Evolutionary conservation across 1,284 basidiomycete genomes (phyloP), one percentile per base, ranked within the genome.

Genomic region (Anthracocystis panici-leucophaei): DNA sequence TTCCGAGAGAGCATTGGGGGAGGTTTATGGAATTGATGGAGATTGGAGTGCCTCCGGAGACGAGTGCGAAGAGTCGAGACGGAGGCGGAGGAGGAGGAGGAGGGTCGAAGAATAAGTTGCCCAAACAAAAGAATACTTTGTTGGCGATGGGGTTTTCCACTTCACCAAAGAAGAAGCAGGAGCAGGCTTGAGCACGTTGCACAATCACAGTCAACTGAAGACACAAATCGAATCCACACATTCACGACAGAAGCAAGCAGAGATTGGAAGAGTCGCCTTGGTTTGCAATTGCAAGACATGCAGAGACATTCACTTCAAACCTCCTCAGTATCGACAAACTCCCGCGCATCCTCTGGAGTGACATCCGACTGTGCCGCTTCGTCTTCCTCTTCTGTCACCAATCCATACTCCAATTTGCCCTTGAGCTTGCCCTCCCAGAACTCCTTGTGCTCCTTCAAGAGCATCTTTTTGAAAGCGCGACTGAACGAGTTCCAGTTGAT

Each of bases 11-110:
- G 20, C 70, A 75, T 38, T 81, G 65, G 33, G 64, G 70, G 1
- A 68, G 63, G 42, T 79, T 75, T 40, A 44, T 52, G 12, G 49
- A 67, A 16, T 45, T 81, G n/a, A 81, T 81, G 77, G 54, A 79
- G 62, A 78, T 79, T 29, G 79, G 79, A n/a, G 71, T 79, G 4
- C 65, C 71, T 7, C 65, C 72, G 0, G 69, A 75, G 1, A 31
- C 21, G 2, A 46, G 49, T 10, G 59, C 41, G 9, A 53, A 46
- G 29, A 57, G 48, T 21, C 38, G 12, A n/a, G n/a, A n/a, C n/a
- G n/a, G n/a, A n/a, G n/a, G n/a, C n/a, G n/a, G n/a, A n/a, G 27
- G 41, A 27, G 40, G 27, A 9, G 35, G 21, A 6, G 57, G 49
- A 6, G 41, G 20, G 12, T 29, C 51, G 11, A 70, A 66, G 49